phyloP scores from a whole-genome alignment of 2,329 filamentous ascomycete genomes.

The Alternaria ventricosa region DNA sequence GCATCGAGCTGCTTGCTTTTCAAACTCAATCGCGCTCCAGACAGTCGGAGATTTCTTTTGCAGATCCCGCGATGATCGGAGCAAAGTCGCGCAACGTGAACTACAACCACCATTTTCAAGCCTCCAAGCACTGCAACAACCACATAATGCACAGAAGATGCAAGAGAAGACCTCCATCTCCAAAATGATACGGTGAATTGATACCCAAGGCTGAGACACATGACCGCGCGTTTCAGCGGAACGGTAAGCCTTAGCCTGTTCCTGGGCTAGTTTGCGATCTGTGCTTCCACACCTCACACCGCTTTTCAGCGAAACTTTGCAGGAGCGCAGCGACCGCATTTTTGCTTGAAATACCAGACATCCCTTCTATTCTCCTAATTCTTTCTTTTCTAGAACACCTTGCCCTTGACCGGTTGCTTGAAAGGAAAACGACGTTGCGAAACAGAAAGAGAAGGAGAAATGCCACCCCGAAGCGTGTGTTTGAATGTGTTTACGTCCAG shows the following conservation, averaged over 20 bases:
- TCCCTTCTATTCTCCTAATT: constrained; percentile 15
- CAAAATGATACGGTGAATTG: constrained; percentile 4
- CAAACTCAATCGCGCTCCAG: constrained; percentile 11
- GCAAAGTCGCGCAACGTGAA: not conserved
- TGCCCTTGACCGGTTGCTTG: constrained; percentile 12
- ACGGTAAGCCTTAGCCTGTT: constrained; percentile 39
- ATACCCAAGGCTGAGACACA: constrained; percentile 34
- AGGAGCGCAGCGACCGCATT: constrained; percentile 20
- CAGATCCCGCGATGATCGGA: constrained; percentile 2
- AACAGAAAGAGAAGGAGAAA: constrained; percentile 26
- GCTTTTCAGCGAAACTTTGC: constrained; percentile 43
- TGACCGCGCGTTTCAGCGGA: constrained; percentile 39
- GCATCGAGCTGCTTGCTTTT: constrained; percentile 15
- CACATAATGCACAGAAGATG: not conserved
- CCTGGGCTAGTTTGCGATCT: constrained; percentile 37
- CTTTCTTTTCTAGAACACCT: constrained; percentile 10
- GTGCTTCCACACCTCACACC: constrained; percentile 47
- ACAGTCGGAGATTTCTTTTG: constrained; percentile 13
- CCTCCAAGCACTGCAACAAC: constrained; percentile 4
- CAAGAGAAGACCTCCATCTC: not conserved
- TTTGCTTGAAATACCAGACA: constrained; percentile 34
- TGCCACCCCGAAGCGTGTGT: constrained; percentile 47
- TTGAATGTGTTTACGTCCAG: constrained; percentile 47
- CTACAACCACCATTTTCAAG: not conserved
- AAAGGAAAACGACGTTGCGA: constrained; percentile 10